phyloP scores from a whole-genome alignment of 202 grass and related monocot species.

The Musa balbisiana region DNA sequence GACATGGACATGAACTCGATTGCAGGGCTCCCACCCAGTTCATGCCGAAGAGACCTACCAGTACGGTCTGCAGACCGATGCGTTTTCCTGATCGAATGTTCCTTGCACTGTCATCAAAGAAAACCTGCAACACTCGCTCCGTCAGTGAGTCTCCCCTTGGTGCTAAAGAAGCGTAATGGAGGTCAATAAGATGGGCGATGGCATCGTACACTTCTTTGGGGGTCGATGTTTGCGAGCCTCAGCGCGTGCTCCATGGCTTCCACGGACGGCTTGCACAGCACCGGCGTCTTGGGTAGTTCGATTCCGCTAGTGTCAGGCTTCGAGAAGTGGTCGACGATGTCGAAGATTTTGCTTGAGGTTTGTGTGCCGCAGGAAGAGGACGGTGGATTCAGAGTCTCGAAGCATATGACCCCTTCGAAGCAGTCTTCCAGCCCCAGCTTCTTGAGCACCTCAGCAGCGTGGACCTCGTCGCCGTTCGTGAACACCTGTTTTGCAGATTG shows the following conservation, averaged over 20 bases:
- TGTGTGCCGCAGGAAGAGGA: slow-evolving; percentile 28
- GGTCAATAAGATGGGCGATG: neutral
- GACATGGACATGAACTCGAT: too few species aligned
- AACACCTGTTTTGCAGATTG: slow-evolving; percentile 50
- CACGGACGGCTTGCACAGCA: slow-evolving; percentile 89
- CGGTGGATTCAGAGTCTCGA: slow-evolving; percentile 86
- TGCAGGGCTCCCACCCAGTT: too few species aligned
- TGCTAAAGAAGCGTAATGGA: neutral
- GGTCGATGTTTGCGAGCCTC: slow-evolving; percentile 64
- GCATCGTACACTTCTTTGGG: slow-evolving; percentile 60
- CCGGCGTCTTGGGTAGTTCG: slow-evolving; percentile 64
- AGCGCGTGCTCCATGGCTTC: slow-evolving; percentile 79
- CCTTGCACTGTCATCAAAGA: slow-evolving; percentile 92
- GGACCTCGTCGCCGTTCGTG: slow-evolving; percentile 78
- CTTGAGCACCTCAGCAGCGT: slow-evolving; percentile 55
- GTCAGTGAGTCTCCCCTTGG: slow-evolving; percentile 2
- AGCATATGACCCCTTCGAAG: slow-evolving; percentile 98
- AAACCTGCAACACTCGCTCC: slow-evolving; percentile 48
- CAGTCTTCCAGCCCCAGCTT: slow-evolving; percentile 88
- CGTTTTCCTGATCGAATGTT: slow-evolving; percentile 78
- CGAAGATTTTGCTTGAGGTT: slow-evolving; percentile 35
- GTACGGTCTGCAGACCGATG: slow-evolving; percentile 77
- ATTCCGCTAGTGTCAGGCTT: slow-evolving; percentile 1
- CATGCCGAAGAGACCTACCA: slow-evolving; percentile 36
- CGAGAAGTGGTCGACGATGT: slow-evolving; percentile 67